These are phyloP conservation scores for Oryza glaberrima DNA, from an alignment of 176 grass and related monocot species.

Conservation along the genomic window DNA sequence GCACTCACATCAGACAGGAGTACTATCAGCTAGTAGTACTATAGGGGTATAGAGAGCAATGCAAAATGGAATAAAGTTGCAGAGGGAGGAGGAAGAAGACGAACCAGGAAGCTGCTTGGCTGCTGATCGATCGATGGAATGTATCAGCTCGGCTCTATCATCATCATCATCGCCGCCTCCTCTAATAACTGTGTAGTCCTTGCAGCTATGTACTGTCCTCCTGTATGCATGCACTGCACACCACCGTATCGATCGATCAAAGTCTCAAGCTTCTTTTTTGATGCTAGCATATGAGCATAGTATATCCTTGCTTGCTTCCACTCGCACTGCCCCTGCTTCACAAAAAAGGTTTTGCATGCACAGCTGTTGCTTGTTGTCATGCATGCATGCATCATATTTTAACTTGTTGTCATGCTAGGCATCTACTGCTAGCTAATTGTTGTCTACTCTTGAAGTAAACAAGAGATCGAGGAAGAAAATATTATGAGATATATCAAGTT, in stretches of 20 bases:
- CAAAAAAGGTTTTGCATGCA: not conserved
- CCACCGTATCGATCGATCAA: constrained; percentile 25
- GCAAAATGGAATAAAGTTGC: constrained; percentile 86
- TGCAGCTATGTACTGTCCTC: not conserved
- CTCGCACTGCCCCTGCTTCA: not conserved
- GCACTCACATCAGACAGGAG: constrained; percentile 75
- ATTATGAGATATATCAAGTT: too few species aligned
- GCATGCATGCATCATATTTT: not conserved
- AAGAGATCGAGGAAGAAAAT: not conserved
- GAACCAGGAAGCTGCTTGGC: not conserved
- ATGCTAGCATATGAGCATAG: not conserved
- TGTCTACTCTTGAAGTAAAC: not conserved
- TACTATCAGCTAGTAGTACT: constrained; percentile 23
- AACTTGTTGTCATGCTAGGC: not conserved
- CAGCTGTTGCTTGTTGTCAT: constrained; percentile 5
- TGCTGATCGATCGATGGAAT: constrained; percentile 70
- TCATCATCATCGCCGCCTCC: not conserved
- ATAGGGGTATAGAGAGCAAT: constrained; percentile 40
- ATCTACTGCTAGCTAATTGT: too few species aligned
- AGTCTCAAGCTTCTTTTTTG: not conserved
- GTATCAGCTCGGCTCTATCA: constrained; percentile 50
- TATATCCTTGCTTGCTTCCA: constrained; percentile 9
- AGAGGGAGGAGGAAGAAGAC: constrained; percentile 31
- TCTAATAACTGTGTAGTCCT: not conserved
- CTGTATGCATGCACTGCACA: not conserved